Evolutionary conservation across 169 alveolate genomes (phyloP), one percentile per base, ranked within the genome.

Genomic region (Eimeria sp.): DNA sequence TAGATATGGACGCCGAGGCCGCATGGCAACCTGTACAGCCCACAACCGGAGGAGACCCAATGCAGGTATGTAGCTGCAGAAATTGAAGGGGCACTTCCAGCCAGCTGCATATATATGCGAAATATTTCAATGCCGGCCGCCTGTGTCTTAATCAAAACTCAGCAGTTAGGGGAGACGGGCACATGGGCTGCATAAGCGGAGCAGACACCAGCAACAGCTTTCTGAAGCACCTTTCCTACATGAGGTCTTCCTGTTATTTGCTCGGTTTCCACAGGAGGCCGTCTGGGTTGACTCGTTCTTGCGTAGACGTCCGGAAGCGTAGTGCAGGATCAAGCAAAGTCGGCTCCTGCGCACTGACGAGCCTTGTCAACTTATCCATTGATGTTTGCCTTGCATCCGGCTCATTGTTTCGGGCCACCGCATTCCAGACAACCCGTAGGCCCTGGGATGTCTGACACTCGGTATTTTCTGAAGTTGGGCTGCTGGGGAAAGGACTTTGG

Each of bases 251-350:
- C 64, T 77, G 87, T 33, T 30, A 58, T 83, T 49, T 83, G 74
- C 56, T 83, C 54, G 74, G n/a, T 64, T 37, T 46, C 54, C 80
- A 20, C 93, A 85, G 93, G 93, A 85, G 52, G 80, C 93, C 49
- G 40, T 85, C 46, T 85, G 93, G 93, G 62, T 85, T n/a, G 93
- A 85, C 23, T 85, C 93, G 33, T 85, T 85, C 78, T 60, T 85
- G 62, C 93, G 93, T 13, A 58, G 93, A 85, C 93, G 93, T 16
- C 93, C 93, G 43, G 93, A 85, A 4, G 91, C 60, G 77, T 52
- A 37, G 82, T 64, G 16, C 16, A 82, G 64, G 49, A 49, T 14
- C 52, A 43, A n/a, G 88, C 58, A 14, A n/a, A 16, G 58, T 23
- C 37, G 64, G 43, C n/a, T 46, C 88, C 80, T 10, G n/a, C 49